phyloP scores from a whole-genome alignment of 106 monocot species.

The Iris macrosiphon region DNA sequence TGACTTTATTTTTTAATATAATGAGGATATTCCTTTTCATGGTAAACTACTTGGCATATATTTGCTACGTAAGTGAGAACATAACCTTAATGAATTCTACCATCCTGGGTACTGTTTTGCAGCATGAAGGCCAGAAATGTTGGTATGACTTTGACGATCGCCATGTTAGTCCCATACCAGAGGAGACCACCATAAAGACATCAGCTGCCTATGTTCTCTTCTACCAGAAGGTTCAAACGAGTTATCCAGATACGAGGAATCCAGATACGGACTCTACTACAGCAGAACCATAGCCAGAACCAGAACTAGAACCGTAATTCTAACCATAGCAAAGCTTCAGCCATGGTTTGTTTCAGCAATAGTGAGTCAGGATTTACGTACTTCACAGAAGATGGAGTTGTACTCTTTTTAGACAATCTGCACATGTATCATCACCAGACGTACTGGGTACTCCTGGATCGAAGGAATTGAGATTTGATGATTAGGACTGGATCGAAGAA shows the following conservation, averaged over 20 bases:
- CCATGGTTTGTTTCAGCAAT: background rate
- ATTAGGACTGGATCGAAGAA: background rate
- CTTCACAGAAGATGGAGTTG: background rate
- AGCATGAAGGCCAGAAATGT: constrained; percentile 37
- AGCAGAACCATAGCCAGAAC: no score
- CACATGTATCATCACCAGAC: background rate
- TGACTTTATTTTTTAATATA: background rate
- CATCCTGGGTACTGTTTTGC: constrained; percentile 10
- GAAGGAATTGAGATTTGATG: background rate
- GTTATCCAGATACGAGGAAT: no score
- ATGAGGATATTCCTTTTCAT: no score
- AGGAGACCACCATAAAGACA: constrained; percentile 39
- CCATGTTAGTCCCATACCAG: constrained; percentile 35
- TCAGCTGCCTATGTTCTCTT: constrained; percentile 77
- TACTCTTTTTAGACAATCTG: background rate
- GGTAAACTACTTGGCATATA: background rate
- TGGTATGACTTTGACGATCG: constrained; percentile 81
- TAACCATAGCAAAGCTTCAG: background rate
- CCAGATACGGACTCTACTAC: constrained; percentile 2
- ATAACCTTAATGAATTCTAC: no score
- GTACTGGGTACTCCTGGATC: background rate
- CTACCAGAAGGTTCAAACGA: constrained; percentile 33
- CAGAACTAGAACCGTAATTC: background rate
- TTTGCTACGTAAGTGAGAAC: background rate
- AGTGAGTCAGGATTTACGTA: background rate